These are phyloP conservation scores for Metschnikowia santaceciliae DNA, from an alignment of 805 yeast genomes.

Conservation along the genomic window DNA sequence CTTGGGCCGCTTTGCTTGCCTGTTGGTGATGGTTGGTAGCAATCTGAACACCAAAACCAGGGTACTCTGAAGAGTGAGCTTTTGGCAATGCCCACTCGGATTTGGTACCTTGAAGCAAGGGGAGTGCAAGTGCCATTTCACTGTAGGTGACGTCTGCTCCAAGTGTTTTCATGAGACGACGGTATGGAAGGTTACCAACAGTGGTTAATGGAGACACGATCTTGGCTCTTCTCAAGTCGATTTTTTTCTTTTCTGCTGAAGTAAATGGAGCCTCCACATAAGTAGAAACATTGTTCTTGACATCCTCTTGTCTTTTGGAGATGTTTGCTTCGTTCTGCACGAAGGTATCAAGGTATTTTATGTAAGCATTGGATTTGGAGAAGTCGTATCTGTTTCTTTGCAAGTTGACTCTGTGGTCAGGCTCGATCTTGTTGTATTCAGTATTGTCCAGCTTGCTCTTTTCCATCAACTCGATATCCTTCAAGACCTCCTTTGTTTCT, in stretches of 20 bases:
- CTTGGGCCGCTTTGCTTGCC: slow-evolving; percentile 89
- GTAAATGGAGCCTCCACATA: slow-evolving; percentile 76
- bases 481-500: slow-evolving; percentile 42
- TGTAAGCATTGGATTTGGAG: slow-evolving; percentile 51
- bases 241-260: slow-evolving; percentile 73
- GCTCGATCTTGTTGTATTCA: slow-evolving; percentile 62
- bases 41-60: slow-evolving; percentile 90
- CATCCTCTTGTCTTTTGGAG: slow-evolving; percentile 25
- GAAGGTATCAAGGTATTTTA: slow-evolving; percentile 57
- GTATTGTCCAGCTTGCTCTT: slow-evolving; percentile 31
- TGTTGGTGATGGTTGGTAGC: slow-evolving; percentile 93
- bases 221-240: slow-evolving; percentile 69
- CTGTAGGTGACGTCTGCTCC: slow-evolving; percentile 93
- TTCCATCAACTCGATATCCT: slow-evolving; percentile 40
- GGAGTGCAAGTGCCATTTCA: slow-evolving; percentile 90
- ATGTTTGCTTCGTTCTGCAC: slow-evolving; percentile 41
- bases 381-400: slow-evolving; percentile 63
- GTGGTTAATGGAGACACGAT: slow-evolving; percentile 95
- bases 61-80: slow-evolving; percentile 76
- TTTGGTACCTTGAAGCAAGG: slow-evolving; percentile 83
- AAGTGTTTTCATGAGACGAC: slow-evolving; percentile 82
- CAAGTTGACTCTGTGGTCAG: slow-evolving; percentile 43
- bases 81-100: slow-evolving; percentile 98
- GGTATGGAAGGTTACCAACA: slow-evolving; percentile 93
- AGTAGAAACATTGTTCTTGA: slow-evolving; percentile 36